Evolutionary conservation across 768 basidiomycete genomes (phyloP).

Genomic region (Mycena albidolilacea): DNA sequence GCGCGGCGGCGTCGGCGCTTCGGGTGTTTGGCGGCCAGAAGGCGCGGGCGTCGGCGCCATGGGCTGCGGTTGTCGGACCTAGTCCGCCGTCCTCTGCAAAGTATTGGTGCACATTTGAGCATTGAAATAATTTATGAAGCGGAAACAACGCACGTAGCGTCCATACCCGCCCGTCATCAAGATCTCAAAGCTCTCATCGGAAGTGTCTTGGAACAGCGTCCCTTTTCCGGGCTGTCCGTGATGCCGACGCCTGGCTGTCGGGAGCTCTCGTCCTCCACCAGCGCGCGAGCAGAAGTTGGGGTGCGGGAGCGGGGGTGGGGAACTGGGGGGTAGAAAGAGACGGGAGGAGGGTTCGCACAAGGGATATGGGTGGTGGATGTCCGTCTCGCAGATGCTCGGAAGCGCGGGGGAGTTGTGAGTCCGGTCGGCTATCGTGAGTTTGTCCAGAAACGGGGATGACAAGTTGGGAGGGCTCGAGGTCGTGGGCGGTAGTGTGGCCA

Average conservation of each 20-base stretch:
- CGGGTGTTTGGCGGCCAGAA: conserved; percentile 59
- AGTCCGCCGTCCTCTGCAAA: conserved; percentile 69
- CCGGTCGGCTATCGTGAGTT: conserved; percentile 51
- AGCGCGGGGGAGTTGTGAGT: no score
- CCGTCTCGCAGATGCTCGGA: conserved; percentile 32
- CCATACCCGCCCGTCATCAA: conserved; percentile 88
- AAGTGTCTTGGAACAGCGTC: conserved; percentile 88
- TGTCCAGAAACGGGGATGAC: conserved; percentile 66
- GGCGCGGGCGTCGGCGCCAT: conserved; percentile 56
- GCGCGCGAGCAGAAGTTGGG: conserved; percentile 44
- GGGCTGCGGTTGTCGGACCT: conserved; percentile 71
- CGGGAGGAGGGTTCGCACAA: conserved; percentile 10
- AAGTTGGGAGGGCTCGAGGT: conserved; percentile 50
- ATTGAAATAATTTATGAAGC: no score
- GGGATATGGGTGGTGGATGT: conserved; percentile 32
- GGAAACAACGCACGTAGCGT: conserved; percentile 69
- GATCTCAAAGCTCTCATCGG: conserved; percentile 88
- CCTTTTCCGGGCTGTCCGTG: conserved; percentile 79
- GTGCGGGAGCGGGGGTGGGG: conserved; percentile 39
- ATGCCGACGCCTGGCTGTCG: conserved; percentile 65
- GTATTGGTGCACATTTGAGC: no score
- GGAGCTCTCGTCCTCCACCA: conserved; percentile 52
- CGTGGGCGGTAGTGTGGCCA: conserved; percentile 50
- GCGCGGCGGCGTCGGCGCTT: conserved; percentile 52
- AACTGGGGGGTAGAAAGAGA: conserved; percentile 41